Evolutionary conservation across 768 basidiomycete species (phyloP).

Genomic region (Trametes cinnabarina): DNA sequence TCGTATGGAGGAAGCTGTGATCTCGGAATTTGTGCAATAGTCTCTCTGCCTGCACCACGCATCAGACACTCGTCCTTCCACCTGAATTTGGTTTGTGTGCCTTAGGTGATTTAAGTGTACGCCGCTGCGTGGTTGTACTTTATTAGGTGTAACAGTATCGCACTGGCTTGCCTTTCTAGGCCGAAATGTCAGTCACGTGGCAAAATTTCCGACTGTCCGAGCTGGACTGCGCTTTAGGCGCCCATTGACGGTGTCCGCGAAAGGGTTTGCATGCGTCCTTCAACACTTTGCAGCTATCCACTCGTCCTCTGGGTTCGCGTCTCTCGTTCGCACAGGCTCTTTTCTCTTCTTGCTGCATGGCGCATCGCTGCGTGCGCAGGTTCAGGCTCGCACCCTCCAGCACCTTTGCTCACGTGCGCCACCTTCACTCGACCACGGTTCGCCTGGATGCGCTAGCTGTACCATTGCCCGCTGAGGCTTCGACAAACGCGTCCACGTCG

Average conservation of each 20-base stretch:
- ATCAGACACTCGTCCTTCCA: too few relatives aligned
- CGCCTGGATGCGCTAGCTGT: conserved; percentile 9
- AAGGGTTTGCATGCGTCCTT: not conserved
- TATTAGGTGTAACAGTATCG: not conserved
- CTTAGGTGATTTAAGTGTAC: too few relatives aligned
- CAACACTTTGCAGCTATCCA: not conserved
- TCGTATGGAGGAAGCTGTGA: conserved; percentile 49
- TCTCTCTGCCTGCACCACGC: too few relatives aligned
- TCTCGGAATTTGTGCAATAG: too few relatives aligned
- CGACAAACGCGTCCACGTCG: conserved; percentile 4
- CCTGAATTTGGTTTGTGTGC: too few relatives aligned
- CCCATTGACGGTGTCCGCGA: conserved; percentile 5
- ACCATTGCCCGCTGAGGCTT: not conserved
- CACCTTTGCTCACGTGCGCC: conserved; percentile 6
- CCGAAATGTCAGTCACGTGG: conserved; percentile 8
- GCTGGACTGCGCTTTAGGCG: not conserved
- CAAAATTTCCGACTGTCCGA: conserved; percentile 10
- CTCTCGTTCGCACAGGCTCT: not conserved
- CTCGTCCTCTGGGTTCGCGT: not conserved
- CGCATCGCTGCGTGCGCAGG: conserved; percentile 18
- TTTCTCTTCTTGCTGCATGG: conserved; percentile 9
- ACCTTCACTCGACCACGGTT: conserved; percentile 4
- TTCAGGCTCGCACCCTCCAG: conserved; percentile 11
- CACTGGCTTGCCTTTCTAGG: not conserved
- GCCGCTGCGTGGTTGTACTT: too few relatives aligned